phyloP scores from a whole-genome alignment of 176 grass and related monocot species.

The Carex cristatella region DNA sequence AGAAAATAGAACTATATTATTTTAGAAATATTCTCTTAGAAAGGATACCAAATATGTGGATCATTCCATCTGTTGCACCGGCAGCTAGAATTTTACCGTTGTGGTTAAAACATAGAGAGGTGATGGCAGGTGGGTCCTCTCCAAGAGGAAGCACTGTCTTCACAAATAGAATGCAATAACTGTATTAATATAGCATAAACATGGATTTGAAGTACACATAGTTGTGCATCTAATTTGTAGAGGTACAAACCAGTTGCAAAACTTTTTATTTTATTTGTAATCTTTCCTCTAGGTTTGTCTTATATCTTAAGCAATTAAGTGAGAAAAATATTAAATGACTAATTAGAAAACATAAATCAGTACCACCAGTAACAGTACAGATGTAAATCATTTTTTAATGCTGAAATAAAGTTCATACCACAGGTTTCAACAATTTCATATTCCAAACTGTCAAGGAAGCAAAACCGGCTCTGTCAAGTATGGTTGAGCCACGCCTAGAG shows the following conservation, averaged over 20 bases:
- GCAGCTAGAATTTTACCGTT: constrained; percentile 97
- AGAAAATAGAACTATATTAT: background rate
- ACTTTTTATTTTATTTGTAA: background rate
- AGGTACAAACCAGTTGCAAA: background rate
- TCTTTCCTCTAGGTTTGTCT: background rate
- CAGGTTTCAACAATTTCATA: constrained; percentile 95
- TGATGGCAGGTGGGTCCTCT: constrained; percentile 93
- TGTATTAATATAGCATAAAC: background rate
- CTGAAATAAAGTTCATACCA: constrained; percentile 40
- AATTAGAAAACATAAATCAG: constrained; percentile 23
- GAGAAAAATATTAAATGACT: constrained; percentile 15
- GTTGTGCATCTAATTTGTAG: background rate
- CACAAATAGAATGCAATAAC: constrained; percentile 15
- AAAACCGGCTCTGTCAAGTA: constrained; percentile 77
- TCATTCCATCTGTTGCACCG: constrained; percentile 90
- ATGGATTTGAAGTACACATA: background rate
- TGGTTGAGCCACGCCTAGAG: constrained; percentile 52
- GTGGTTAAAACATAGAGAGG: constrained; percentile 95
- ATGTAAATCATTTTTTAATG: background rate
- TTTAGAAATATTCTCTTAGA: background rate
- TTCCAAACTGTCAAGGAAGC: constrained; percentile 90
- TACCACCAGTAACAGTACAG: background rate
- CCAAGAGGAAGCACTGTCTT: constrained; percentile 94
- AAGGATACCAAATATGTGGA: constrained; percentile 99
- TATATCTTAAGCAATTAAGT: background rate